phyloP scores from a whole-genome alignment of 768 basidiomycete species.

The Coprinopsis cinerea region DNA sequence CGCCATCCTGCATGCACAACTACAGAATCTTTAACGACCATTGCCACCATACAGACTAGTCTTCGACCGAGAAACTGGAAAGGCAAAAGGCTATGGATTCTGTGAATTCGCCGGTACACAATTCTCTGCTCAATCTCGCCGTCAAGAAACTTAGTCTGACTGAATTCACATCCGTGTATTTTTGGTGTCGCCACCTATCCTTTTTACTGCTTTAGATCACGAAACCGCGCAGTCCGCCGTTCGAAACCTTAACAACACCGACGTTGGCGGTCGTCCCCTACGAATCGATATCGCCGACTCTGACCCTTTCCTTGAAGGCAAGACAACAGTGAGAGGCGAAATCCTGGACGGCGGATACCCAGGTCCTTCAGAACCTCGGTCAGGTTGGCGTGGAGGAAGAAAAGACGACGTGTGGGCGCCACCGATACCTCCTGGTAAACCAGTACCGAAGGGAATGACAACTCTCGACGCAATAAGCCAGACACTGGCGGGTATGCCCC shows the following conservation, averaged over 20 bases:
- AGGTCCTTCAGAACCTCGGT: slow-evolving; percentile 46
- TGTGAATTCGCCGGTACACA: slow-evolving; percentile 86
- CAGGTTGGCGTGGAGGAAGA: slow-evolving; percentile 45
- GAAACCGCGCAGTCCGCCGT: slow-evolving; percentile 95
- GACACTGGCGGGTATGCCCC: slow-evolving; percentile 78
- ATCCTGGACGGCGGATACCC: slow-evolving; percentile 63
- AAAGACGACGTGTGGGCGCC: slow-evolving; percentile 49
- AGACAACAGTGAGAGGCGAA: slow-evolving; percentile 83
- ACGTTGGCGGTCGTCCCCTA: slow-evolving; percentile 87
- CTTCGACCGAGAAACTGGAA: slow-evolving; percentile 89
- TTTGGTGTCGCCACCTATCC: no score
- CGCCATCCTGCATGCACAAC: neutral
- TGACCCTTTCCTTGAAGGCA: slow-evolving; percentile 86
- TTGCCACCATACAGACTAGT: slow-evolving; percentile 65
- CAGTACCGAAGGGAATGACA: slow-evolving; percentile 62
- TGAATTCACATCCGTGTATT: neutral
- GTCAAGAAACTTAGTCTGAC: neutral
- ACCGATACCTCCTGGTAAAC: slow-evolving; percentile 69
- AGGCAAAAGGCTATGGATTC: slow-evolving; percentile 90
- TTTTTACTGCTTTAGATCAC: slow-evolving; percentile 51
- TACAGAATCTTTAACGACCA: slow-evolving; percentile 10
- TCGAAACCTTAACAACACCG: slow-evolving; percentile 89
- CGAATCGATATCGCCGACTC: slow-evolving; percentile 94
- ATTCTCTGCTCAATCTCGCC: neutral
- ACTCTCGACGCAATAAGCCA: slow-evolving; percentile 81